Evolutionary conservation across 192 early-diverging fungal genomes (phyloP), one percentile per base, ranked within the genome.

Genomic region (Rhizophagus prolifer): DNA sequence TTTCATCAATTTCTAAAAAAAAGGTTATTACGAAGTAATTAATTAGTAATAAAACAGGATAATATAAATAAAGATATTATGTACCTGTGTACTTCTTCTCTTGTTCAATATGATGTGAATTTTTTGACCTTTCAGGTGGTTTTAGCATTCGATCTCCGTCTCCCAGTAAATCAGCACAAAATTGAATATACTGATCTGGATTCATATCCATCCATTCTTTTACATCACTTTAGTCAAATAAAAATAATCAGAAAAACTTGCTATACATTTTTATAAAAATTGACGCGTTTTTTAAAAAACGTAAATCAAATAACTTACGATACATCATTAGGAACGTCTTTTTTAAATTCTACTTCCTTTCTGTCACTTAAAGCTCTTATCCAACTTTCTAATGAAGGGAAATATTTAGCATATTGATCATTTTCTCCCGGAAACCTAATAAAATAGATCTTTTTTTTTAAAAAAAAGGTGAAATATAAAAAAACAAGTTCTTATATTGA

Each of bases 351-450:
- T 67, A 19, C 36, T 41, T 67, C 34, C 7, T 38, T 30, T 14
- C 34, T 67, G 9, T 67, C 65, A 38, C 65, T 38, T 38, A 67
- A 67, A 41, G 30, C 9, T 67, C 44, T 67, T 21, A 67, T 67
- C 74, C 74, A 76, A 38, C 63, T 31, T 65, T 76, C 62, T 19
- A 50, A 50, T 50, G 61, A n/a, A 31, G 74, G 74, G 28, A 76
- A 66, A 31, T 65, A 66, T 26, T 30, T 16, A n/a, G 41, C 12
- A 54, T 66, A 66, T 54, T 76, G 58, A 65, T 76, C 74, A 19
- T 28, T 66, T 41, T 76, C 44, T 9, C 21, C 44, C 5, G 64
- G 64, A 16, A 76, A n/a, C 21, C 74, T 76, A 25, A n/a, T 31
- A 34, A 61, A 12, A 65, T n/a, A 38, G 13, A 38, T 25, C 14